Percentiles rank a stretch among this genome's conserved stretches.
Conservation (phyloP, 331 rosid species). For the Arachis monticola region DNA sequence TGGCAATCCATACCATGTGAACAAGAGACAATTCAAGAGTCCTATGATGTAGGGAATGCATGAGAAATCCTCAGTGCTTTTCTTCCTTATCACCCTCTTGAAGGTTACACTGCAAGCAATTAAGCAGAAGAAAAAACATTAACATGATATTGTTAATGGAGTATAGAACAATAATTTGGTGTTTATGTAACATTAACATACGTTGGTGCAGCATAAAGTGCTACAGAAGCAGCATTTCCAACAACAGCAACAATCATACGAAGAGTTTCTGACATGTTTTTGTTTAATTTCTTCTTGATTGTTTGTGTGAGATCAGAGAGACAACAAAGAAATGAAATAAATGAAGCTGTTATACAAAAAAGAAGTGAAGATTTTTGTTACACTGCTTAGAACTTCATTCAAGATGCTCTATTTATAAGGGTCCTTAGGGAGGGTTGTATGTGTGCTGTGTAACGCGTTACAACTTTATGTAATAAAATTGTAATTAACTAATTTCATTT, state of each 20-base stretch:
- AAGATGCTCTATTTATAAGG: conserved; percentile 44
- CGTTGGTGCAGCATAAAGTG: conserved; percentile 78
- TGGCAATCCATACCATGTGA: conserved; percentile 80
- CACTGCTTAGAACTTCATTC: conserved; percentile 4
- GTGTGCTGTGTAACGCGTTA: conserved; percentile 25
- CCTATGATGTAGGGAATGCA: conserved; percentile 76
- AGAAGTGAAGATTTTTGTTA: conserved; percentile 15
- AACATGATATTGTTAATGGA: background rate
- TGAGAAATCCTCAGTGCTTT: conserved; percentile 82
- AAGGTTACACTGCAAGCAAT: conserved; percentile 57
- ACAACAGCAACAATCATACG: conserved; percentile 62
- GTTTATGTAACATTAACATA: conserved; percentile 28
- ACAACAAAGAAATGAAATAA: too few species aligned
- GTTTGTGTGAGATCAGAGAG: background rate
- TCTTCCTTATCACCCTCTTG: conserved; percentile 70
- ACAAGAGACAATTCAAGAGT: conserved; percentile 71
- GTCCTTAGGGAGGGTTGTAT: background rate
- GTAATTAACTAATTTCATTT: too few species aligned
- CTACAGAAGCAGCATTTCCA: conserved; percentile 77
- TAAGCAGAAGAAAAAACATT: background rate
- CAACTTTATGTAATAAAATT: too few species aligned
- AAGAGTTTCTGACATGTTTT: conserved; percentile 41
- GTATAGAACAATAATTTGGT: background rate
- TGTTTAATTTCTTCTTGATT: conserved; percentile 17
- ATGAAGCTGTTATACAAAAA: too few species aligned